Evolutionary conservation across 2,329 filamentous ascomycete species (phyloP), one percentile per base, ranked within the genome.

Genomic region (Hymenoscyphus occultus): DNA sequence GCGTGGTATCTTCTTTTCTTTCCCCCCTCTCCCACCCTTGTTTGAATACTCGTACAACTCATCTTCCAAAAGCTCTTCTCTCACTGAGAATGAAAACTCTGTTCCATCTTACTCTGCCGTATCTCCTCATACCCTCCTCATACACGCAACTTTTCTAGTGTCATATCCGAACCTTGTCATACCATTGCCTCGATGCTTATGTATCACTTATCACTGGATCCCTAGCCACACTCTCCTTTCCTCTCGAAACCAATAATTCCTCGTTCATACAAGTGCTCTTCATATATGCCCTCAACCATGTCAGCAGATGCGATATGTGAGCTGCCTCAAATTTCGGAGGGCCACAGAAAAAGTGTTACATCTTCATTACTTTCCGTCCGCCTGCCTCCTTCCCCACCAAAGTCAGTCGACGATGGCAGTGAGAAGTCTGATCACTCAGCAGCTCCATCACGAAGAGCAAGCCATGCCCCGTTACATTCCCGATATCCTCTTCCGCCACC

Each of bases 401-500:
- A 74, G 63, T 73, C 73, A 1, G 68, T 71, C 60, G 65, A 70
- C 13, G 68, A 65, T 58, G 67, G 65, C 58, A 68, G 69, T 51
- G 71, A 73, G 42, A 51, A 22, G 6, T 70, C 69, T 13, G 70
- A 71, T 45, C 65, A 68, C 42, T 67, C 67, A 19, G 56, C 51
- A 60, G 63, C 62, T 56, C 32, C 31, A 64, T 71, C 70, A 40
- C 70, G 67, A 63, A 64, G 61, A 61, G 45, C 60, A 13, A 73
- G 70, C 62, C 64, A 61, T 39, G 59, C 61, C 35, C 39, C 32
- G 56, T 28, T 56, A 61, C 51, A 56, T 39, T 59, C 65, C 42
- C 64, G 68, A 63, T 76, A 74, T 68, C 84, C 91, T 28, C 80
- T 96, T 3, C 91, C 92, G 13, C 92, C 91, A 10, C 82, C 81